A percentile compares a stretch with the other conserved stretches of the same genome.
Conservation (phyloP, 257 asterid genomes). For the Gynochthodes officinalis region DNA sequence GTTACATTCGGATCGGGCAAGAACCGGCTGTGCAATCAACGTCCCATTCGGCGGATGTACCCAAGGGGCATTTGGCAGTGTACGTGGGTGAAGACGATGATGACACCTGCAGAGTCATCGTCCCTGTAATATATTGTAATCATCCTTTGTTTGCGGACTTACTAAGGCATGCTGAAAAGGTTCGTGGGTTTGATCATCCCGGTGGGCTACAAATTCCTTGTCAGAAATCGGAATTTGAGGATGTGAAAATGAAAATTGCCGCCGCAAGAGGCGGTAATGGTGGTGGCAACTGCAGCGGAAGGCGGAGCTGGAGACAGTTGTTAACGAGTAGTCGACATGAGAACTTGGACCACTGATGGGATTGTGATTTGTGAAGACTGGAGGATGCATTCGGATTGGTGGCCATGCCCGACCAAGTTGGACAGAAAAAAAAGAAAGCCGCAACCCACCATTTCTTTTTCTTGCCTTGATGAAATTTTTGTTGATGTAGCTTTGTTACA, state of each 20-base stretch:
- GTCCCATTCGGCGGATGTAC: constrained; percentile 19
- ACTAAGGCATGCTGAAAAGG: constrained; percentile 51
- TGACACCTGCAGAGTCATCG: constrained; percentile 53
- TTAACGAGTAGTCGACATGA: constrained; percentile 3
- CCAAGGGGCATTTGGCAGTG: constrained; percentile 65
- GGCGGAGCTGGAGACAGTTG: constrained; percentile 26
- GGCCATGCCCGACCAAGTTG: neutral
- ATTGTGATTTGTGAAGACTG: neutral
- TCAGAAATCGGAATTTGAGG: constrained; percentile 48
- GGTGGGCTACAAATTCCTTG: constrained; percentile 82
- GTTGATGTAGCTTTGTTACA: neutral
- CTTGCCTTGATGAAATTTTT: neutral
- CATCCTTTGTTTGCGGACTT: constrained; percentile 62
- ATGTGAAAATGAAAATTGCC: constrained; percentile 51
- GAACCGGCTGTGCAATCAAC: constrained; percentile 15
- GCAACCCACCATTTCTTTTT: neutral
- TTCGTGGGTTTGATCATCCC: constrained; percentile 49
- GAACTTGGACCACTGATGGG: constrained; percentile 12
- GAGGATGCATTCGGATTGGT: neutral
- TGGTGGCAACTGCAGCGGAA: constrained; percentile 28
- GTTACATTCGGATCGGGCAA: constrained; percentile 37
- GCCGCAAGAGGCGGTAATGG: constrained; percentile 23
- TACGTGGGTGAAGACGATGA: constrained; percentile 54
- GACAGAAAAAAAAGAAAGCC: neutral
- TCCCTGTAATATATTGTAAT: constrained; percentile 59